Evolutionary conservation across 31 red algal genomes (phyloP), one percentile per base, ranked within the genome.

Genomic region (Asparagopsis taxiformis): DNA sequence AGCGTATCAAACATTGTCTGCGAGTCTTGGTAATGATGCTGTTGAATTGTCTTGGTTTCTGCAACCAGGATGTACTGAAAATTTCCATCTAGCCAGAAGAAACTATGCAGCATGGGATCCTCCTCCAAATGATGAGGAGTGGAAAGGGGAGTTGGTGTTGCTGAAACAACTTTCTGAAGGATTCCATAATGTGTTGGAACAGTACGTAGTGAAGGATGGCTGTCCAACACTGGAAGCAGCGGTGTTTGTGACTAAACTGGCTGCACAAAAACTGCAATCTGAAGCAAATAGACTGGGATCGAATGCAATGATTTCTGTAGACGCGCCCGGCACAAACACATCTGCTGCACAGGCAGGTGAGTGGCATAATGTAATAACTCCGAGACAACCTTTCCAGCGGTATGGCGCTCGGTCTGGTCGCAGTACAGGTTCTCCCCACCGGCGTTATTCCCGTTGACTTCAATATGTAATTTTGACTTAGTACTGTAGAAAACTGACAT

Each of bases 91-190:
- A 19, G 80, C 80, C 32, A 35, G 80, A 41, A 58, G 69, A 21
- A 85, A 85, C 36, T 85, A 74, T 35, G 49, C 37, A 19, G 80
- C 80, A 9, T 85, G 80, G 80, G 80, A 74, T 32, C 80, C 80
- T 20, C 80, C 80, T 15, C 80, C 80, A 57, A 74, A 26, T 32
- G 61, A 85, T 67, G 66, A 65, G 22, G 80, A 85, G 37, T 85
- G 80, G 80, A 46, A 17, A 0, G 20, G 32, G 25, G 80, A 85
- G 59, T 30, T 74, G 59, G 35, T n/a, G n/a, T 35, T 85, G 4
- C 60, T 85, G 3, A 35, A 57, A 29, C 59, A 74, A 55, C 33
- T 85, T 11, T 30, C 68, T 29, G 7, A 56, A 34, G 31, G 68
- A 8, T 85, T 72, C 59, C 51, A 66, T 37, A 55, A 24, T 43